Evolutionary conservation across 306 rosid species (phyloP).

Genomic region (Cucurbita moschata): DNA sequence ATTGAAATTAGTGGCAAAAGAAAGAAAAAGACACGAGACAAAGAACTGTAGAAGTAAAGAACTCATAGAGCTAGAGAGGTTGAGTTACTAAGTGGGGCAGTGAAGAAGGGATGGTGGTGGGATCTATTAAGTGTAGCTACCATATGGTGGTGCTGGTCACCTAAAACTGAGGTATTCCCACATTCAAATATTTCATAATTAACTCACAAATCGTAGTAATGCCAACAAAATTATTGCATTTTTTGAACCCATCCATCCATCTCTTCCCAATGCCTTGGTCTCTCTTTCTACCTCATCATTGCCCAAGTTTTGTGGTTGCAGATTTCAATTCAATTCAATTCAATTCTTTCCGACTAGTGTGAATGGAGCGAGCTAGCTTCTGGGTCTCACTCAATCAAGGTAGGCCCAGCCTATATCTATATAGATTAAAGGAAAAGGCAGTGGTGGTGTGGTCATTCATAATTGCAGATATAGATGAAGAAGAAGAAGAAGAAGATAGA

Average conservation of each 20-base stretch:
- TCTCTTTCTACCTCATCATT: slow-evolving; percentile 5
- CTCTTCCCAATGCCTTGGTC: slow-evolving; percentile 5
- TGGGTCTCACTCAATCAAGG: neutral
- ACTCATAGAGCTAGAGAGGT: too few species aligned
- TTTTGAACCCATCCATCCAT: neutral
- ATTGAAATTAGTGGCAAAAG: too few species aligned
- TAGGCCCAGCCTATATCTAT: neutral
- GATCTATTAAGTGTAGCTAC: neutral
- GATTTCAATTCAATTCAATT: neutral
- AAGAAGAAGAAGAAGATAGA: neutral
- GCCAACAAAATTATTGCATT: slow-evolving; percentile 5
- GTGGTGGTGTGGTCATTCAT: neutral
- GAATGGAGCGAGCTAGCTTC: neutral
- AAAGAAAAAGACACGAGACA: too few species aligned
- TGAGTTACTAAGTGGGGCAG: too few species aligned
- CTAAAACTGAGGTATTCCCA: neutral
- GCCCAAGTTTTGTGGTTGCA: neutral
- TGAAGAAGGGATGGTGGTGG: too few species aligned
- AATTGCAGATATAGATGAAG: neutral
- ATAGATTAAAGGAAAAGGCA: neutral
- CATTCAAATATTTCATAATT: neutral
- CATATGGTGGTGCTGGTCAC: slow-evolving; percentile 7
- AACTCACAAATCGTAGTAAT: neutral
- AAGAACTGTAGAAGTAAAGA: too few species aligned
- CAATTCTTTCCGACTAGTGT: neutral